These are phyloP conservation scores for Pythium scleroteichum DNA, from an alignment of 352 stramenopile genomes.

Conservation along the genomic window DNA sequence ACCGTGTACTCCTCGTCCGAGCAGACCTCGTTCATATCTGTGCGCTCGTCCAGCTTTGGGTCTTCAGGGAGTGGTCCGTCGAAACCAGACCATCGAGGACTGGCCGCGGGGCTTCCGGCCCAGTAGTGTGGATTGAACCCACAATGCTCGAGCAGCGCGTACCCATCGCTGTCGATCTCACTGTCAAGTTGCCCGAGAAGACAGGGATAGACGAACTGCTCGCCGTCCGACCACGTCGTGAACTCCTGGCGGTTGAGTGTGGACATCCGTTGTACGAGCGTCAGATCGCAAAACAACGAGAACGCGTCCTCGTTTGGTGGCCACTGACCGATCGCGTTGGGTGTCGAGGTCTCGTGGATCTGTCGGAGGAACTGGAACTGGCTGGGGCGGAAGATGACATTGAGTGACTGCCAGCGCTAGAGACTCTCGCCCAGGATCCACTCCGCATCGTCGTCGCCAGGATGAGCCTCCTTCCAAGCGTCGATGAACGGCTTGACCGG, in stretches of 20 bases:
- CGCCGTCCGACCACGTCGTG: conserved; percentile 8
- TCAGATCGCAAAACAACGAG: conserved; percentile 13
- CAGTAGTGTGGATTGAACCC: conserved; percentile 6
- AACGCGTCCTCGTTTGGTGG: conserved; percentile 3
- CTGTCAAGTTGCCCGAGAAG: conserved; percentile 3
- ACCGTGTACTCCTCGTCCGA: neutral
- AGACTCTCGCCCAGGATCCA: neutral
- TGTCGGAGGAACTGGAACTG: conserved; percentile 5
- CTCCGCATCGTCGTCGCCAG: neutral
- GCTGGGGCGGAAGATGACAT: neutral
- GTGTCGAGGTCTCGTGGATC: neutral
- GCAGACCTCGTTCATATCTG: neutral
- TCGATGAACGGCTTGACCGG: neutral
- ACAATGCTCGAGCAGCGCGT: conserved; percentile 8
- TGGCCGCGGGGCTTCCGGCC: neutral
- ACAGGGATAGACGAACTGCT: conserved; percentile 8
- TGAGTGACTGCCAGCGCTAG: neutral
- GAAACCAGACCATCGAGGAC: conserved; percentile 5
- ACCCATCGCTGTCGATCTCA: neutral
- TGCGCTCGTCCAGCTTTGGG: neutral
- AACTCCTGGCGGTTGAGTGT: neutral
- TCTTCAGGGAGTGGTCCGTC: neutral
- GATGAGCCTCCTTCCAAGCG: neutral
- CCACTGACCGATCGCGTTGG: neutral
- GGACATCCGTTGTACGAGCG: neutral